Evolutionary conservation across 768 basidiomycete genomes (phyloP), one percentile per base, ranked within the genome.

Genomic region (Amanita thiersii): DNA sequence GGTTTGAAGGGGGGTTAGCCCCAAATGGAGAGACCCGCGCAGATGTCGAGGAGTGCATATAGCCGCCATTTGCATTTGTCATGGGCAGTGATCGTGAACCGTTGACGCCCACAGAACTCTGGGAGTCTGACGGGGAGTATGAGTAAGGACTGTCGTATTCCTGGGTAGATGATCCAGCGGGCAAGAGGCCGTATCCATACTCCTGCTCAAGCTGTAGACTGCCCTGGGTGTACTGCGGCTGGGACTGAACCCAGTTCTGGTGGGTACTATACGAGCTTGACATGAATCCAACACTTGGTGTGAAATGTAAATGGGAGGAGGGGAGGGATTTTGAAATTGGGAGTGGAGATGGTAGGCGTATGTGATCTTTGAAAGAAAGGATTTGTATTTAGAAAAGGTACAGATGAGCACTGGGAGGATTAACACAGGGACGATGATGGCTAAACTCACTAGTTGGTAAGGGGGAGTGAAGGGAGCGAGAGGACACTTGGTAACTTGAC

Each of bases 151-250:
- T 35, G 23, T 43, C 41, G 17, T 26, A 39, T 2, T 17, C 24
- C 17, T 28, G 26, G 9, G 38, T 26, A 5, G 42, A 46, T 43
- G 45, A 42, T 25, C 41, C 43, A 25, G 36, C 26, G 14, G 52
- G 29, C 14, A 40, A 25, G 19, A 41, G 36, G 45, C 43, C 42
- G 28, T 53, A 43, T 1, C 21, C 50, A 38, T 53, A 63, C n/a
- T 66, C 62, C n/a, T 58, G 58, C 45, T 63, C 65, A 18, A 63
- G 63, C 44, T 62, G 64, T 25, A 63, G 50, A 32, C 53, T 51
- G n/a, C 53, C 54, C 24, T 53, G 51, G 26, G 35, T 24, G 44
- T 55, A 62, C 21, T 48, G 48, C 38, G 51, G 43, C 23, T 54
- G 56, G 29, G 48, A 43, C 49, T 56, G 59, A 15, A 48, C 49